Evolutionary conservation across 1,284 basidiomycete genomes (phyloP), one percentile per base, ranked within the genome.

Genomic region (Papiliotrema terrestris): DNA sequence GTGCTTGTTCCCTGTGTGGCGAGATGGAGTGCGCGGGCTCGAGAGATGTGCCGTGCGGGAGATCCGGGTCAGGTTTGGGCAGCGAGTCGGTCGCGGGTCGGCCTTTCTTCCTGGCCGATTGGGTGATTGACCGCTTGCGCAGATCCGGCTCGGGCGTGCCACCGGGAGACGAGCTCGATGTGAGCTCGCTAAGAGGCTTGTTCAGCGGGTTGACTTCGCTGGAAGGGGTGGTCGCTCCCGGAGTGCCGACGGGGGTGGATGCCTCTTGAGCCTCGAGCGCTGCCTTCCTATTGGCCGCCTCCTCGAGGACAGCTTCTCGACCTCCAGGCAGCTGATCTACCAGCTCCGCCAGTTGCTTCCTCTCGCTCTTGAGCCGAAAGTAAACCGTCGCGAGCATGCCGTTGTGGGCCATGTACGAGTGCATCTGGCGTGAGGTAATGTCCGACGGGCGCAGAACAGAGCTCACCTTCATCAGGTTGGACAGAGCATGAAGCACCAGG

Each of bases 321-420:
- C 71, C 70, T n/a, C 72, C 76, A 3, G 72, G 70, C 1, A 68
- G 56, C 1, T 56, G 39, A 2, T 62, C 61, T 51, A 77, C 56
- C 29, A 66, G 63, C 15, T 62, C 51, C 8, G 67, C 56, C 2
- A 79, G 66, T 13, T 69, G 60, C 0, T 36, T 38, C 44, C 71
- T 67, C 52, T 77, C 74, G 14, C 52, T 25, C 51, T 69, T 59
- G 15, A 76, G 62, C 2, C 68, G 67, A 44, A 51, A 56, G 58
- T 66, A 74, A 19, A 85, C 80, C 9, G 78, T 75, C 57, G 89
- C 84, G 46, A 97, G 84, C 69, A 89, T 85, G 5, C 94, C 91
- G 69, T 98, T 98, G 54, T 89, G 84, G 26, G 86, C 83, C 77
- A 91, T 84, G 77, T 98, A 98, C 17, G 92, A 96, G 77, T 98